Percentiles rank a stretch among this genome's conserved stretches.
These are phyloP conservation scores for Globisporangium iwayamae DNA, from an alignment of 352 stramenopile species.

Conservation along the genomic window DNA sequence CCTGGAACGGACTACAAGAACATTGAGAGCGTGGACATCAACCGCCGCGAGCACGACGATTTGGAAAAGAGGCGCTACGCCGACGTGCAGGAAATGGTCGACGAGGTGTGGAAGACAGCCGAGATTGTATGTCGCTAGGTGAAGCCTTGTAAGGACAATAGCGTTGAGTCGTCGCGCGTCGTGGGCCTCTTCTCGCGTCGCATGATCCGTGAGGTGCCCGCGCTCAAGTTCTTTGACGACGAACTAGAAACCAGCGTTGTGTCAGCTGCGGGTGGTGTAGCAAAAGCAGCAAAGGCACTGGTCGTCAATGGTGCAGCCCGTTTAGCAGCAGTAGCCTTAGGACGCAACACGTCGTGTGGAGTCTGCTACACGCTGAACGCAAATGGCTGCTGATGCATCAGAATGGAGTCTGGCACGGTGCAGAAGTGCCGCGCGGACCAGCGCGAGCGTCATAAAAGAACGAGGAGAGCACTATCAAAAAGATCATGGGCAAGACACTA, in stretches of 20 bases:
- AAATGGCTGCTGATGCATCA: constrained; percentile 60
- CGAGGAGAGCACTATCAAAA: constrained; percentile 59
- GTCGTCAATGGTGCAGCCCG: neutral
- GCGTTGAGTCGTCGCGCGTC: constrained; percentile 58
- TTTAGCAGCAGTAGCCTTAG: neutral
- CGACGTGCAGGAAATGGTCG: no score
- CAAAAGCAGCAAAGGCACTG: constrained; percentile 1
- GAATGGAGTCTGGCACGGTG: constrained; percentile 47
- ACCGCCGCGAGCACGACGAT: no score
- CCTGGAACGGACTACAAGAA: no score
- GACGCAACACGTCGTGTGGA: constrained; percentile 31
- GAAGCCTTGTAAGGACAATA: constrained; percentile 51
- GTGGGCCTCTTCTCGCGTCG: constrained; percentile 69
- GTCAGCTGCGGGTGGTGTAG: neutral
- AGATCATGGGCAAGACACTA: constrained; percentile 47
- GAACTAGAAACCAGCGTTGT: constrained; percentile 15
- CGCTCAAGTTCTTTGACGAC: constrained; percentile 79
- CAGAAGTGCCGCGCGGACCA: constrained; percentile 10
- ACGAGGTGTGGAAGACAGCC: no score
- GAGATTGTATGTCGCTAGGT: no score
- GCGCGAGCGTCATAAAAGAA: constrained; percentile 13
- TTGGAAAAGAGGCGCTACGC: no score
- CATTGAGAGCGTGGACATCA: no score
- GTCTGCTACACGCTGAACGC: constrained; percentile 74
- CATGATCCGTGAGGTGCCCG: constrained; percentile 68